Evolutionary conservation across 257 asterid genomes (phyloP).

Genomic region (Salvia splendens): DNA sequence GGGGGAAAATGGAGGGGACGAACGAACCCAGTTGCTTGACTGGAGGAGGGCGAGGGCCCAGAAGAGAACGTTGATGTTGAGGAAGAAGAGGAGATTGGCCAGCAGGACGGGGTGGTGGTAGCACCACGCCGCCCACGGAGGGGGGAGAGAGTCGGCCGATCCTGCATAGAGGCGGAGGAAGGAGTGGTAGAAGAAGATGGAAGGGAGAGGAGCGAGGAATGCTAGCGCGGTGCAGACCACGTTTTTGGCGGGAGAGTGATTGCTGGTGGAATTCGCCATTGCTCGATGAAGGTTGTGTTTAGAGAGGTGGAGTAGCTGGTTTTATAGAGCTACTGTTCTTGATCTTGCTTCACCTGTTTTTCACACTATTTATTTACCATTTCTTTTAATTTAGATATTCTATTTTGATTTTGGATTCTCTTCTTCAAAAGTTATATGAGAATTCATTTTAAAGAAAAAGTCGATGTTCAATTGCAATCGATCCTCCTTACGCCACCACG

Average conservation of each 20-base stretch:
- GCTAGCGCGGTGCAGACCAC: slow-evolving; percentile 61
- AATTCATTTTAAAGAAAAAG: too few species aligned
- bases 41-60: slow-evolving; percentile 75
- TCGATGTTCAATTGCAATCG: too few species aligned
- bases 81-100: slow-evolving; percentile 69
- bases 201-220: slow-evolving; percentile 71
- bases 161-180: slow-evolving; percentile 58
- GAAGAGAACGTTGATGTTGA: slow-evolving; percentile 82
- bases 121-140: slow-evolving; percentile 69
- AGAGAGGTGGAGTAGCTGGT: too few species aligned
- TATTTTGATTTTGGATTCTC: too few species aligned
- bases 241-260: slow-evolving; percentile 37
- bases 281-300: neutral
- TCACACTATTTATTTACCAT: too few species aligned
- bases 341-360: too few species aligned
- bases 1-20: too few species aligned
- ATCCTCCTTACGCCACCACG: too few species aligned
- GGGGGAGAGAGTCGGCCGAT: slow-evolving; percentile 36
- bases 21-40: slow-evolving; percentile 85
- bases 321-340: too few species aligned
- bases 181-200: slow-evolving; percentile 66
- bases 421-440: too few species aligned
- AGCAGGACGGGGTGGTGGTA: slow-evolving; percentile 68
- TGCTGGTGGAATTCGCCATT: slow-evolving; percentile 34
- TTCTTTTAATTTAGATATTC: too few species aligned